Conservation (phyloP, 169 alveolate species). For the Eimeria acervulina region DNA sequence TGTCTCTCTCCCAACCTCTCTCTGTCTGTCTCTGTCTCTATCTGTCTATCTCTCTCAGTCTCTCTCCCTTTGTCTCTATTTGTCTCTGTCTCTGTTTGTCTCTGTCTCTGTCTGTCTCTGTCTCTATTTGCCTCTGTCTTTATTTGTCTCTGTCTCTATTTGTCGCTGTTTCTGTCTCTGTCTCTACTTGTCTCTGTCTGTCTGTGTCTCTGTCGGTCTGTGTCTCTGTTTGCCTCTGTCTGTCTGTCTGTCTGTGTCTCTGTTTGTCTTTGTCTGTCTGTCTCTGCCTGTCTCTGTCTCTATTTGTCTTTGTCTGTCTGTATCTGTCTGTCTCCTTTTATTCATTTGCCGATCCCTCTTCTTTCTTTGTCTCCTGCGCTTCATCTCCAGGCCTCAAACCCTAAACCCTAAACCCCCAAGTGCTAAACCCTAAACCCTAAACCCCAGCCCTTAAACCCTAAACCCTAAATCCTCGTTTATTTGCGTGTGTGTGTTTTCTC, state of each 20-base stretch:
- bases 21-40: background rate
- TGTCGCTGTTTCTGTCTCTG: background rate
- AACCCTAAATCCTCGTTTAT: too few species aligned
- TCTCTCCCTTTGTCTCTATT: too few species aligned
- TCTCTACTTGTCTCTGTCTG: background rate
- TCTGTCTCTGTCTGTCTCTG: background rate
- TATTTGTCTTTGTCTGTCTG: too few species aligned
- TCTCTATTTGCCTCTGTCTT: too few species aligned
- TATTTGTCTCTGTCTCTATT: too few species aligned
- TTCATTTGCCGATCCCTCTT: background rate
- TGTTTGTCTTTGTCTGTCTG: background rate
- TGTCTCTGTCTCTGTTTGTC: too few species aligned
- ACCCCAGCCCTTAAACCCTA: background rate
- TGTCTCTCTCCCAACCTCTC: too few species aligned
- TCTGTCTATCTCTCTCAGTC: too few species aligned
- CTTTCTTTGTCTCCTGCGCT: background rate
- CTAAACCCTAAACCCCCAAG: background rate
- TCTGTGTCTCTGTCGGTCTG: background rate
- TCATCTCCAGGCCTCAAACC: background rate
- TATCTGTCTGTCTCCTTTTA: background rate
- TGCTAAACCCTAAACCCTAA: background rate
- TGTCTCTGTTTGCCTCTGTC: background rate
- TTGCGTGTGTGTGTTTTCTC: background rate
- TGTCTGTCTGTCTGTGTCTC: background rate
- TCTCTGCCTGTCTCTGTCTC: too few species aligned